phyloP scores from a whole-genome alignment of 176 grass and related monocot species.

The Ensete glaucum region DNA sequence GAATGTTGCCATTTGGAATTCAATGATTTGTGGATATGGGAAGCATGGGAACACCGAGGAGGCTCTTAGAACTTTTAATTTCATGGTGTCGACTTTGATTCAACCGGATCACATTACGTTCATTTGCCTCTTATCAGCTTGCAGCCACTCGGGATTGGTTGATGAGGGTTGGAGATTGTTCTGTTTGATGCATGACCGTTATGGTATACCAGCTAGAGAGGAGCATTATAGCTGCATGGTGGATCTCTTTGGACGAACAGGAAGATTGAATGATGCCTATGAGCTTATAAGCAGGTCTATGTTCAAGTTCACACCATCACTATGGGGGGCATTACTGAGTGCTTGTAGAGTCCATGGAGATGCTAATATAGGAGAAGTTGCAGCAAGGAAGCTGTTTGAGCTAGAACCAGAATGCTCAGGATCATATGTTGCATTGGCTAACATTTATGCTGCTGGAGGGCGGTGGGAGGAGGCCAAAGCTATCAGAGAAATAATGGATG shows the following conservation, averaged over 20 bases:
- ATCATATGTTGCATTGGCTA: constrained; percentile 37
- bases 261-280: constrained; percentile 29
- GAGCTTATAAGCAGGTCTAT: constrained; percentile 24
- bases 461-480: constrained; percentile 22
- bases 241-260: constrained; percentile 38
- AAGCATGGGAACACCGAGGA: constrained; percentile 36
- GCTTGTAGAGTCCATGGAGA: constrained; percentile 24
- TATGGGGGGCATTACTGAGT: constrained; percentile 38
- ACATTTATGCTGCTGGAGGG: constrained; percentile 27
- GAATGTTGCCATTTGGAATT: constrained; percentile 38
- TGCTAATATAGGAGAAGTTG: constrained; percentile 36
- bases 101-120: constrained; percentile 38
- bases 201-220: constrained; percentile 19
- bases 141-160: constrained; percentile 34
- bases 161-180: constrained; percentile 33
- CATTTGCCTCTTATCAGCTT: constrained; percentile 41
- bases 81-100: constrained; percentile 23
- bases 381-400: constrained; percentile 29
- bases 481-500: constrained; percentile 33
- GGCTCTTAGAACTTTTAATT: constrained; percentile 26
- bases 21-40: constrained; percentile 39
- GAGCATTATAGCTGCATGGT: constrained; percentile 52
- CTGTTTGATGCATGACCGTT: constrained; percentile 21
- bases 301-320: constrained; percentile 24
- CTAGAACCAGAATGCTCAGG: constrained; percentile 31